These are phyloP conservation scores for Fusarium protoensiforme DNA, from an alignment of 2,329 filamentous ascomycete genomes.

Conservation along the genomic window DNA sequence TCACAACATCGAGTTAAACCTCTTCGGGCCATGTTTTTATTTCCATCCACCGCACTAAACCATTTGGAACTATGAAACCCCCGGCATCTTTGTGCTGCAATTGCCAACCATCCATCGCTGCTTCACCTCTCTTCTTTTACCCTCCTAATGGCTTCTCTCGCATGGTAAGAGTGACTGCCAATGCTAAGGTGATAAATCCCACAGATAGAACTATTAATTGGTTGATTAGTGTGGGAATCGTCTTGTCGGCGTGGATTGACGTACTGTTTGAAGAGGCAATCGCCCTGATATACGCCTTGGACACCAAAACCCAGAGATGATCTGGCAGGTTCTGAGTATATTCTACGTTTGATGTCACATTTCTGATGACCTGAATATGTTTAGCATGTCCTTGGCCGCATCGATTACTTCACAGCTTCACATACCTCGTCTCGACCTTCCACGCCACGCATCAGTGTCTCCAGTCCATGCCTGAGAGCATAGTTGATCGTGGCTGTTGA, in stretches of 20 bases:
- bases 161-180: neutral
- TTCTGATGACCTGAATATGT: neutral
- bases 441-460: fast-evolving
- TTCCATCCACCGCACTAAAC: neutral
- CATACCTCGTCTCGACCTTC: neutral
- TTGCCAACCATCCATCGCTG: neutral
- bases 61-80: neutral
- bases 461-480: neutral
- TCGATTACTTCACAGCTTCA: too few relatives aligned
- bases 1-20: neutral
- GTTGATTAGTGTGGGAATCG: fast-evolving
- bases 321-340: neutral
- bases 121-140: neutral
- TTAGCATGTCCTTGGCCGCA: too few relatives aligned
- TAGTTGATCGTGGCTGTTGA: neutral
- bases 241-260: neutral
- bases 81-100: neutral
- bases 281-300: neutral
- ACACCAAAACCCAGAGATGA: neutral
- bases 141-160: neutral
- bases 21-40: neutral
- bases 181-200: neutral
- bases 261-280: neutral
- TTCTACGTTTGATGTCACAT: neutral
- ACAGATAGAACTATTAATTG: neutral